These are phyloP conservation scores for Fusarium clavum DNA, from an alignment of 2,329 filamentous ascomycete genomes.

Conservation along the genomic window DNA sequence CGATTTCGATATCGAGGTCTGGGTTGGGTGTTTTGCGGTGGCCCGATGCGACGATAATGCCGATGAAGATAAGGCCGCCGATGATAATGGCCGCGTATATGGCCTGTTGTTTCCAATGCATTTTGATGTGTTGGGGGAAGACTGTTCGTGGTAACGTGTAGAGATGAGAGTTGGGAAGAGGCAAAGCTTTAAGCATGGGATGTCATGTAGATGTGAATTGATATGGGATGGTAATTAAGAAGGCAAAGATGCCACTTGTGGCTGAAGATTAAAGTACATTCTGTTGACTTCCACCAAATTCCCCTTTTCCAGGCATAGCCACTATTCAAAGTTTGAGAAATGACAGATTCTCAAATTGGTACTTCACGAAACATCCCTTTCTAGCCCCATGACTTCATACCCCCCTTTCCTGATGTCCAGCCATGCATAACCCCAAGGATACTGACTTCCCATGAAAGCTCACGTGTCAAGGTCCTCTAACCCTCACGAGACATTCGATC, in stretches of 20 bases:
- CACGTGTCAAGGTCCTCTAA: background rate
- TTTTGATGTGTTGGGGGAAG: background rate
- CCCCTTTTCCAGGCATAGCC: background rate
- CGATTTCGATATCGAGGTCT: background rate
- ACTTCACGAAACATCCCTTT: background rate
- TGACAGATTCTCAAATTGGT: background rate
- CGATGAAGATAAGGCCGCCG: background rate
- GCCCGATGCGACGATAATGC: background rate
- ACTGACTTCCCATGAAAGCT: constrained; percentile 15
- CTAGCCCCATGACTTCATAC: too few relatives aligned
- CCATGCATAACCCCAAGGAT: constrained; percentile 17
- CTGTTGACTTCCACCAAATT: background rate
- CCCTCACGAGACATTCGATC: background rate
- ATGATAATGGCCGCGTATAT: background rate
- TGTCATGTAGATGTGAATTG: background rate
- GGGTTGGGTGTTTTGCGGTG: background rate
- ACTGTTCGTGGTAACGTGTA: background rate
- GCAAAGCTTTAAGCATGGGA: too few relatives aligned
- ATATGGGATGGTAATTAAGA: background rate
- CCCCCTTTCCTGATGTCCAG: background rate
- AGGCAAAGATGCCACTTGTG: background rate
- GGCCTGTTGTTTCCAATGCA: background rate
- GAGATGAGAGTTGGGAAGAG: background rate
- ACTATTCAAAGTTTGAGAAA: background rate
- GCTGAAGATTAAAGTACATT: background rate